Evolutionary conservation across 2,329 filamentous ascomycete species (phyloP).

Genomic region (Teratosphaeria gauchensis): DNA sequence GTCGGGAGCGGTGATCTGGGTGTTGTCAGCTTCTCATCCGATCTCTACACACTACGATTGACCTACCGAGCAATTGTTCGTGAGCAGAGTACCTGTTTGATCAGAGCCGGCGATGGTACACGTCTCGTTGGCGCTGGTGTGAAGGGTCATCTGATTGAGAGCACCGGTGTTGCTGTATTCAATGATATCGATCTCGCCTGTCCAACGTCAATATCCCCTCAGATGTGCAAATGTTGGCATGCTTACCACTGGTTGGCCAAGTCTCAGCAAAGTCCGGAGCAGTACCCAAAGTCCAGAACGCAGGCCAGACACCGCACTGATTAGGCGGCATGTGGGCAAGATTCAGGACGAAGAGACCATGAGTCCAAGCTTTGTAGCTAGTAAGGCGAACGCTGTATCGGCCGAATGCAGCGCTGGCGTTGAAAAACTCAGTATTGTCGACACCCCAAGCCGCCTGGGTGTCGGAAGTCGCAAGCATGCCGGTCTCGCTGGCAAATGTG

Average conservation of each 20-base stretch:
- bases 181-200: constrained; percentile 40
- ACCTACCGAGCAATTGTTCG: constrained; percentile 41
- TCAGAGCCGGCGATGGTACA: constrained; percentile 29
- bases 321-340: constrained; percentile 42
- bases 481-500: constrained; percentile 20
- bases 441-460: constrained; percentile 15
- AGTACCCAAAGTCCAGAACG: constrained; percentile 18
- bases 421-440: constrained; percentile 17
- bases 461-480: constrained; percentile 15
- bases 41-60: too few relatives aligned
- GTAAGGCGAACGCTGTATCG: constrained; percentile 38
- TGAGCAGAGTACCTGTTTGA: constrained; percentile 38
- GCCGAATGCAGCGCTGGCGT: constrained; percentile 23
- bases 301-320: constrained; percentile 27
- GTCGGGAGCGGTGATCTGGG: constrained; percentile 32
- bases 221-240: constrained; percentile 18
- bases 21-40: not conserved
- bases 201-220: not conserved
- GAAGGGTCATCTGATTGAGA: constrained; percentile 26
- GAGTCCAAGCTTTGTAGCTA: constrained; percentile 36
- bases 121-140: constrained; percentile 27
- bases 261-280: constrained; percentile 27
- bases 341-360: constrained; percentile 40
- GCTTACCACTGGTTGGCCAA: constrained; percentile 30
- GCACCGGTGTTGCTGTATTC: constrained; percentile 29